Conservation (phyloP, 306 rosid genomes). For the Oemleria cerasiformis region DNA sequence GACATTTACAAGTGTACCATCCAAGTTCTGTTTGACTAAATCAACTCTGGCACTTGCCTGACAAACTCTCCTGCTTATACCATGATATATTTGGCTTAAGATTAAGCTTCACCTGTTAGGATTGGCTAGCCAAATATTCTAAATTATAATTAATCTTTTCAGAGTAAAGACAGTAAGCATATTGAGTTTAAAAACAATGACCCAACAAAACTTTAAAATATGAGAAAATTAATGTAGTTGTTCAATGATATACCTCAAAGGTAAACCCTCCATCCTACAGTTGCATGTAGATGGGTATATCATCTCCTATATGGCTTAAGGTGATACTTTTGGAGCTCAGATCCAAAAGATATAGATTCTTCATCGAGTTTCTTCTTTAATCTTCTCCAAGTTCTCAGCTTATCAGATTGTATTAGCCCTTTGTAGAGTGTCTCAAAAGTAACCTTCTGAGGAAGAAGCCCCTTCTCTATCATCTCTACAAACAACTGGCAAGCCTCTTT, state of each 20-base stretch:
- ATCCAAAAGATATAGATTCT: slow-evolving; percentile 78
- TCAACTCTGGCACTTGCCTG: slow-evolving; percentile 20
- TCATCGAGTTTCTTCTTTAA: slow-evolving; percentile 86
- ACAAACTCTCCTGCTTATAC: too few relatives aligned
- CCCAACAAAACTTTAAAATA: too few relatives aligned
- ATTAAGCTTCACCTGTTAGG: too few relatives aligned
- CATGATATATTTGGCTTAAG: too few relatives aligned
- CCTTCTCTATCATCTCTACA: slow-evolving; percentile 92
- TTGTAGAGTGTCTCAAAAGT: slow-evolving; percentile 83
- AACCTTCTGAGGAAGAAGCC: slow-evolving; percentile 81
- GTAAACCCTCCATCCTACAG: background rate
- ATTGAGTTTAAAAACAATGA: too few relatives aligned
- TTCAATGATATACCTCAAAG: too few relatives aligned
- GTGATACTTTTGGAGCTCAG: slow-evolving; percentile 70
- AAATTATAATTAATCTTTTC: too few relatives aligned
- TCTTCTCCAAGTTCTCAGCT: slow-evolving; percentile 92
- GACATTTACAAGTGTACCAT: slow-evolving; percentile 71
- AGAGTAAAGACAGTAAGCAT: too few relatives aligned
- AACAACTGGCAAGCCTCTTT: slow-evolving; percentile 75
- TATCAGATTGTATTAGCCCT: slow-evolving; percentile 81
- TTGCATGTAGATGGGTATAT: slow-evolving; percentile 7
- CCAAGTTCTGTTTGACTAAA: slow-evolving; percentile 92
- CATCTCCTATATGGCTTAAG: slow-evolving; percentile 82
- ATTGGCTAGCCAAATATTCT: too few relatives aligned
- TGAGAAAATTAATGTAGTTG: too few relatives aligned